These are phyloP conservation scores for Bremia lactucae DNA, from an alignment of 352 stramenopile genomes.

Conservation along the genomic window DNA sequence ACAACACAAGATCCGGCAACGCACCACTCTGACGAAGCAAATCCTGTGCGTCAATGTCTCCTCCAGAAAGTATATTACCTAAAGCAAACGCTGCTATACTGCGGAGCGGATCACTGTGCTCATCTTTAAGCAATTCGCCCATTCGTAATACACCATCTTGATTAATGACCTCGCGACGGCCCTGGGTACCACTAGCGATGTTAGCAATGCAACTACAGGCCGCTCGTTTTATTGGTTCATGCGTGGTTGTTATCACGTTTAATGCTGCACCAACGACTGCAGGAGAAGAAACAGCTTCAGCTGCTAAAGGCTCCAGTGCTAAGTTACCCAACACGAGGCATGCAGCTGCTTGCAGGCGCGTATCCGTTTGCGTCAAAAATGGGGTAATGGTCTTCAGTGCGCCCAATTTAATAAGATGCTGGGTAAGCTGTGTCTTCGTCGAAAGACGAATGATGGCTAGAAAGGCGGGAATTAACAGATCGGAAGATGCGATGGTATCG, in stretches of 20 bases:
- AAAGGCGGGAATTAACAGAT: slow-evolving; percentile 52
- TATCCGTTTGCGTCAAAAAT: slow-evolving; percentile 38
- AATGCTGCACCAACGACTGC: slow-evolving; percentile 33
- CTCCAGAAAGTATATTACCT: slow-evolving; percentile 51
- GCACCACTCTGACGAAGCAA: slow-evolving; percentile 42
- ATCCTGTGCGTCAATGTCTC: slow-evolving; percentile 49
- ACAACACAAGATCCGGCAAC: slow-evolving; percentile 43
- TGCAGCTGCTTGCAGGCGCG: slow-evolving; percentile 47
- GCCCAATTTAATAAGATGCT: slow-evolving; percentile 51
- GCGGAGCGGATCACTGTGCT: slow-evolving; percentile 45
- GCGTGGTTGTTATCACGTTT: slow-evolving; percentile 32
- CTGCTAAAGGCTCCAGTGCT: slow-evolving; percentile 31
- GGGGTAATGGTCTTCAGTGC: slow-evolving; percentile 24
- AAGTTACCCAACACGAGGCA: slow-evolving; percentile 56
- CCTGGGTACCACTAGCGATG: slow-evolving; percentile 31
- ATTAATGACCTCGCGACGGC: slow-evolving; percentile 36
- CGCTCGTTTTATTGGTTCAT: slow-evolving; percentile 53
- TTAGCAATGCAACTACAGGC: slow-evolving; percentile 42
- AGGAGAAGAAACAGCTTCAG: slow-evolving; percentile 19
- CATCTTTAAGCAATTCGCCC: slow-evolving; percentile 33
- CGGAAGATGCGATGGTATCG: slow-evolving; percentile 31
- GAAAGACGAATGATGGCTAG: slow-evolving; percentile 55
- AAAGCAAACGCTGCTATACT: slow-evolving; percentile 51
- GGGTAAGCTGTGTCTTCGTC: slow-evolving; percentile 31
- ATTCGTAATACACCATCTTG: slow-evolving; percentile 34